phyloP scores from a whole-genome alignment of 345 rosid genomes.

The Arabidopsis suecica region DNA sequence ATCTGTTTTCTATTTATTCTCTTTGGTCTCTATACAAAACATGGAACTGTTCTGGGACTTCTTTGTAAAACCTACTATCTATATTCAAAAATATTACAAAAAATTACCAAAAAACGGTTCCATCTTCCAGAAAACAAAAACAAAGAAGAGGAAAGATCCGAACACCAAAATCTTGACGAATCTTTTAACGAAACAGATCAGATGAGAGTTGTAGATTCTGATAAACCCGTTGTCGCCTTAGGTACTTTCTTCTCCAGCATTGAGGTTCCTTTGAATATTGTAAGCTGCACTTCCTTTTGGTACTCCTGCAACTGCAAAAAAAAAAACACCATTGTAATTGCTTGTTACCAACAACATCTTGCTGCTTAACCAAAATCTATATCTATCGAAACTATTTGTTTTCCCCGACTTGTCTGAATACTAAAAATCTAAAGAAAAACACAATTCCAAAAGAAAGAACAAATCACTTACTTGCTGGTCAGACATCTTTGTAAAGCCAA shows the following conservation, averaged over 20 bases:
- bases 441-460: not conserved
- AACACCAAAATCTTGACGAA: conserved; percentile 34
- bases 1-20: not conserved
- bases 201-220: conserved; percentile 41
- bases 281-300: conserved; percentile 73
- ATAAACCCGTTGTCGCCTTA: not conserved
- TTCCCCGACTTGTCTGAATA: not conserved
- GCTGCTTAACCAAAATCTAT: not conserved
- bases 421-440: not conserved
- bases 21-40: conserved; percentile 39
- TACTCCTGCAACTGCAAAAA: conserved; percentile 62
- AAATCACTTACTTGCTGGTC: conserved; percentile 66
- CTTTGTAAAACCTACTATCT: conserved; percentile 40
- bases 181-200: conserved; percentile 18
- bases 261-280: conserved; percentile 84
- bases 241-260: conserved; percentile 86
- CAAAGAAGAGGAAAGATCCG: conserved; percentile 33
- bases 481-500: conserved; percentile 81
- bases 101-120: not conserved
- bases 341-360: conserved; percentile 3
- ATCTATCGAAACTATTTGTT: not conserved
- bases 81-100: conserved; percentile 30
- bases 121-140: conserved; percentile 23
- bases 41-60: conserved; percentile 34
- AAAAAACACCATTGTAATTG: conserved; percentile 19